These are phyloP conservation scores for Chlamydomonas sphaeroides DNA, from an alignment of 139 green algal genomes.

Conservation along the genomic window DNA sequence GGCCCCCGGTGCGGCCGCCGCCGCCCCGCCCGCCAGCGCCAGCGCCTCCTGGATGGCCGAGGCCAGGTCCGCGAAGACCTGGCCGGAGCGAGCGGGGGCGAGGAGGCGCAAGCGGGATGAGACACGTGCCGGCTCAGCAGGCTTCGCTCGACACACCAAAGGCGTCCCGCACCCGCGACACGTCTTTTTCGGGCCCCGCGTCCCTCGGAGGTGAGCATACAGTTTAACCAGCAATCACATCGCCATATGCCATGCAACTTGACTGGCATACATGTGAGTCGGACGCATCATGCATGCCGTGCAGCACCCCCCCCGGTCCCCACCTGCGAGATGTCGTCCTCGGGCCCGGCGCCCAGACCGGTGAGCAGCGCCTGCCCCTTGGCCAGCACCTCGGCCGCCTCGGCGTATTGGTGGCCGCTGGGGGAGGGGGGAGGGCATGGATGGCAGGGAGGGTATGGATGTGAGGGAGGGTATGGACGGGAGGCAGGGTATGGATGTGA, in stretches of 20 bases:
- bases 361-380: slow-evolving; percentile 45
- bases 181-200: too few relatives aligned
- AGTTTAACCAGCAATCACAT: too few relatives aligned
- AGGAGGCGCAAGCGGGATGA: neutral
- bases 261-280: slow-evolving; percentile 19
- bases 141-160: neutral
- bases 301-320: neutral
- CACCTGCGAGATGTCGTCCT: slow-evolving; percentile 24
- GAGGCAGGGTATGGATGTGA: too few relatives aligned
- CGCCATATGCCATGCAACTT: slow-evolving; percentile 17
- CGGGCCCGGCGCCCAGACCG: neutral
- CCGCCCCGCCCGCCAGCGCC: neutral
- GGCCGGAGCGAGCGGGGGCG: too few relatives aligned
- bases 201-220: too few relatives aligned
- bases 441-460: too few relatives aligned
- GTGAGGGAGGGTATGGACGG: too few relatives aligned
- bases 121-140: neutral
- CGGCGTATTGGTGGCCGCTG: slow-evolving; percentile 63
- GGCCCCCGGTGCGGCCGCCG: neutral
- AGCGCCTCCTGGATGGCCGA: slow-evolving; percentile 39
- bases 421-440: too few relatives aligned
- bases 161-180: too few relatives aligned
- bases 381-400: slow-evolving; percentile 60
- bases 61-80: slow-evolving; percentile 41
- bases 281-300: too few relatives aligned